Evolutionary conservation across 768 basidiomycete species (phyloP).

Genomic region (Antrodiella citrinella): DNA sequence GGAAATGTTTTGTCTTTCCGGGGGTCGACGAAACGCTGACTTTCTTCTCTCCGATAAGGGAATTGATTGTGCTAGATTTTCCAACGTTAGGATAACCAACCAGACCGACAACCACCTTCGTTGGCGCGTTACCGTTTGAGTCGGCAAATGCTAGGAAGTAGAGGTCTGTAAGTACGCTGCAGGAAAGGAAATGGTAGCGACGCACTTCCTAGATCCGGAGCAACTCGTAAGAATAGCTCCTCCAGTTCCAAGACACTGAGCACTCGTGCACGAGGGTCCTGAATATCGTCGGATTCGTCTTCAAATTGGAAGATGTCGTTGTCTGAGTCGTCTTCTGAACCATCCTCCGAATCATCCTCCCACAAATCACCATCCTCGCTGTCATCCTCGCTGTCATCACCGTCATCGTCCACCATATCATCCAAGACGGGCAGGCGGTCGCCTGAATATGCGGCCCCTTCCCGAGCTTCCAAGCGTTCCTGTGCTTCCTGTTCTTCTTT

Average conservation of each 20-base stretch:
- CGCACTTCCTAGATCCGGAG: conserved; percentile 66
- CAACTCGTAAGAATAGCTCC: conserved; percentile 60
- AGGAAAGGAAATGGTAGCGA: background rate
- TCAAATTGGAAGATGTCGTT: conserved; percentile 45
- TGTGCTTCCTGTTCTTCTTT: conserved; percentile 32
- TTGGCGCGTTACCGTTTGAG: conserved; percentile 44
- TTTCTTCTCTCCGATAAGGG: conserved; percentile 91
- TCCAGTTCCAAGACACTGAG: conserved; percentile 85
- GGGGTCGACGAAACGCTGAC: conserved; percentile 98
- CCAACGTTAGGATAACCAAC: conserved; percentile 99
- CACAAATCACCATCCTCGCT: conserved; percentile 25
- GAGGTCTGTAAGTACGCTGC: background rate
- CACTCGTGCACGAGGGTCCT: conserved; percentile 66
- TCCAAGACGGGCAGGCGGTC: conserved; percentile 19
- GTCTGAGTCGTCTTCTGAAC: conserved; percentile 22
- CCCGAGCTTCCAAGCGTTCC: conserved; percentile 10
- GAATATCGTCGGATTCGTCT: conserved; percentile 39
- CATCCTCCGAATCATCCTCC: conserved; percentile 24
- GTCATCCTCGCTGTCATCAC: conserved; percentile 16
- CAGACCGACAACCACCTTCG: conserved; percentile 74
- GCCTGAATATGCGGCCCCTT: background rate
- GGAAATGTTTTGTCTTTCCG: conserved; percentile 98
- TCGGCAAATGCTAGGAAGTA: conserved; percentile 49
- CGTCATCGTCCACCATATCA: conserved; percentile 21
- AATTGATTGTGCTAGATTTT: conserved; percentile 97